Conservation (phyloP, 2,329 filamentous ascomycete species). For the Penicillium sp. region DNA sequence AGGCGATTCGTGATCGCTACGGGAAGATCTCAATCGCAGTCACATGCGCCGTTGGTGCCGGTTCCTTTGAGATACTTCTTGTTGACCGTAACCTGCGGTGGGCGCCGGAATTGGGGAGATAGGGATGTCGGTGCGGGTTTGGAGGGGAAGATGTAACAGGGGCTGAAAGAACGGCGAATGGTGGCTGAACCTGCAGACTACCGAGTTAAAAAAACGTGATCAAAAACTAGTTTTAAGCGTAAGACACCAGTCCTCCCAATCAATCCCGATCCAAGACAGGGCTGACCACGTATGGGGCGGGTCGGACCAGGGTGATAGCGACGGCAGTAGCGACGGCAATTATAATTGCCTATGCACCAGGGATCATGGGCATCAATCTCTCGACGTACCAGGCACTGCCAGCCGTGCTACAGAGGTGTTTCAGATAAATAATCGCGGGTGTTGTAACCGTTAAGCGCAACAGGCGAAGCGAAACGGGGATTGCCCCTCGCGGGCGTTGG, state of each 20-base stretch:
- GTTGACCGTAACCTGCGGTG: background rate
- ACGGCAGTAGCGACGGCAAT: constrained; percentile 5
- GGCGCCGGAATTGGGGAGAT: background rate
- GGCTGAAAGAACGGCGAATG: constrained; percentile 15
- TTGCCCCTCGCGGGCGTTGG: constrained; percentile 25
- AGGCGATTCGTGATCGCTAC: constrained; percentile 2
- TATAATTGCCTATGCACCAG: background rate
- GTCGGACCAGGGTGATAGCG: background rate
- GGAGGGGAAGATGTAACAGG: constrained; percentile 22
- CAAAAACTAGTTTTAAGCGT: constrained; percentile 14
- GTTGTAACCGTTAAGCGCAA: constrained; percentile 21
- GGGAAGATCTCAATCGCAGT: background rate
- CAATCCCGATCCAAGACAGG: constrained; percentile 3
- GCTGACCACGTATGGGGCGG: background rate
- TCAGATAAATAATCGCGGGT: constrained; percentile 23
- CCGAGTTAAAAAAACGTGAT: constrained; percentile 13
- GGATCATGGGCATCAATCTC: background rate
- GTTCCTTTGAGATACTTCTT: background rate
- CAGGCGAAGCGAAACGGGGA: constrained; percentile 11
- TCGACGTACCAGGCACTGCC: constrained; percentile 11
- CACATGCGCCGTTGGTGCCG: background rate
- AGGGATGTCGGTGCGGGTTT: constrained; percentile 11
- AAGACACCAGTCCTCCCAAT: constrained; percentile 10
- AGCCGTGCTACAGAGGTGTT: constrained; percentile 14
- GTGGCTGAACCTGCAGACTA: constrained; percentile 19